Percentiles rank a stretch among this genome's conserved stretches.
Conservation (phyloP, 108 stramenopile species). For the Stephanodiscus minutulus region DNA sequence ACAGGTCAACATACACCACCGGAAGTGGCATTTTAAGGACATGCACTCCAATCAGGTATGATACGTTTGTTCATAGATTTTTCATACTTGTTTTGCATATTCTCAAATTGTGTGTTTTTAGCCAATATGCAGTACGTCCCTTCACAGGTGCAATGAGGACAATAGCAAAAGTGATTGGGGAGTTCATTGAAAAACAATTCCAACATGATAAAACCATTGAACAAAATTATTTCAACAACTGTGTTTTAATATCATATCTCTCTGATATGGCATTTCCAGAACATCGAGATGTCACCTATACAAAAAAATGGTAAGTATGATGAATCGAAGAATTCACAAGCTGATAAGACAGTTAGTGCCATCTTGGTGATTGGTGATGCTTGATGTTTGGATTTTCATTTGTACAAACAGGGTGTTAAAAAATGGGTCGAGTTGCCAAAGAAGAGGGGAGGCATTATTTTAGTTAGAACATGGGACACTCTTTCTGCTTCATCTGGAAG, state of each 20-base stretch:
- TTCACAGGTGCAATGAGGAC: background rate
- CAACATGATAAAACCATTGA: background rate
- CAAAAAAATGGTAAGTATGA: background rate
- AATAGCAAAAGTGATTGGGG: background rate
- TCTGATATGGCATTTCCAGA: background rate
- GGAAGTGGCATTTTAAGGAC: background rate
- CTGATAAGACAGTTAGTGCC: background rate
- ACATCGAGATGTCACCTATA: background rate
- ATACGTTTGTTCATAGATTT: background rate
- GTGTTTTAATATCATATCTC: background rate
- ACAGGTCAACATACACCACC: background rate
- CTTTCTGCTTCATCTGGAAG: too few relatives aligned
- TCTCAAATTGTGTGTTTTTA: background rate
- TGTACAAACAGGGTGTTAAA: too few relatives aligned
- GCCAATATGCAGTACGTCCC: background rate
- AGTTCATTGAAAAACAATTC: background rate
- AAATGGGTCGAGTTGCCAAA: too few relatives aligned
- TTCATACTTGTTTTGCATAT: background rate
- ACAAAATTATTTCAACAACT: background rate
- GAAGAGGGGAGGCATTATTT: too few relatives aligned
- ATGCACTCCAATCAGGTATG: background rate
- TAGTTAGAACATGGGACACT: too few relatives aligned
- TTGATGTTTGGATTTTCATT: too few relatives aligned
- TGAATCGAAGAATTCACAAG: background rate
- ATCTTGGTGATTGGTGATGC: slow-evolving; percentile 2